These are phyloP conservation scores for Meripilus lineatus DNA, from an alignment of 1,284 basidiomycete species.

Conservation along the genomic window DNA sequence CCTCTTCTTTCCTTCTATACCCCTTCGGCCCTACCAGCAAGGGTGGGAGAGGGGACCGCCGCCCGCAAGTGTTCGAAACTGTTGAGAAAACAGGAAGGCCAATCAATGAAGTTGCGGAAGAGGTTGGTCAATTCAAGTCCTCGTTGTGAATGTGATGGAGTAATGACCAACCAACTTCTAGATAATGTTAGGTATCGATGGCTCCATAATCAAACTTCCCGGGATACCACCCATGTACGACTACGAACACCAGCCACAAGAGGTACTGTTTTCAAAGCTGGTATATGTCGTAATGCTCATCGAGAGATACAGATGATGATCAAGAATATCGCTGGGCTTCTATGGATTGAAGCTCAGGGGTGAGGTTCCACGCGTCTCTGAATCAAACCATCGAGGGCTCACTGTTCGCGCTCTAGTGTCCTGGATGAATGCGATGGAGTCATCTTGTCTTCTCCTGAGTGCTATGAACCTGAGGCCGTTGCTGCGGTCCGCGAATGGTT, in stretches of 20 bases:
- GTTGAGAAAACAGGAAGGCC: background rate
- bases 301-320: too few relatives aligned
- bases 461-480: constrained; percentile 2
- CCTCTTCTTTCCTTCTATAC: background rate
- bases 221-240: constrained; percentile 8
- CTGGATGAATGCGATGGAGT: constrained; percentile 2
- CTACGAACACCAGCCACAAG: constrained; percentile 5
- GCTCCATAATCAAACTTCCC: background rate
- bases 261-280: constrained; percentile 1
- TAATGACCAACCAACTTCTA: background rate
- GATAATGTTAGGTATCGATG: background rate
- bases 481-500: background rate
- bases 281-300: background rate
- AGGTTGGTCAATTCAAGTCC: constrained; percentile 1
- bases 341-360: background rate
- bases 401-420: background rate
- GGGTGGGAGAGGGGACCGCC: constrained; percentile 4
- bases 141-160: background rate
- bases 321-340: too few relatives aligned
- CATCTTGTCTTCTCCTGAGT: constrained; percentile 1
- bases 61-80: background rate
- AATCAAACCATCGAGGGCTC: background rate
- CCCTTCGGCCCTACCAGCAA: background rate
- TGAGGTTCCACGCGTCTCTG: background rate
- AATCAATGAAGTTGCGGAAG: constrained; percentile 2